These are phyloP conservation scores for Eimeria praecox DNA, from an alignment of 169 alveolate genomes.

Conservation along the genomic window DNA sequence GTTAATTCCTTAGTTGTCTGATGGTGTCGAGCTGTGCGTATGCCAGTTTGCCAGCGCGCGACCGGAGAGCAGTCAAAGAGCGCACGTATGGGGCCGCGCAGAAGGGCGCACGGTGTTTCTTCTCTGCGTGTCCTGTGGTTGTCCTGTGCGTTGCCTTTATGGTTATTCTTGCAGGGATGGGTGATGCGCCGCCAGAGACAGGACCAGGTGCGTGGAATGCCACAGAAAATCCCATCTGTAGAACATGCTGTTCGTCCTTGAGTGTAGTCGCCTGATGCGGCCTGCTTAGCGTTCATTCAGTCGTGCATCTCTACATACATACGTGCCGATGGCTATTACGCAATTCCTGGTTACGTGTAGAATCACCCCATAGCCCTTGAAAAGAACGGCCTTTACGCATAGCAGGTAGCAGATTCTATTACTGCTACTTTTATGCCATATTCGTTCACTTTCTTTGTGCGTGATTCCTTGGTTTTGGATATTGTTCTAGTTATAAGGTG, in stretches of 20 bases:
- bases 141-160: neutral
- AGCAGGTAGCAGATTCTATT: neutral
- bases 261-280: neutral
- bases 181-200: neutral
- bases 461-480: too few relatives aligned
- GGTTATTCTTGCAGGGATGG: neutral
- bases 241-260: neutral
- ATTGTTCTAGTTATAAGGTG: too few relatives aligned
- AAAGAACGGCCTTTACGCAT: neutral
- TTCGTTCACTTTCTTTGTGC: too few relatives aligned
- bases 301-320: neutral
- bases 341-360: neutral
- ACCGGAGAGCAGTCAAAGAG: neutral
- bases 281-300: neutral
- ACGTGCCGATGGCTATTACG: neutral
- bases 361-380: neutral
- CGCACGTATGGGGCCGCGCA: neutral
- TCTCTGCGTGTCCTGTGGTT: neutral
- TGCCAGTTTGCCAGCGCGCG: neutral
- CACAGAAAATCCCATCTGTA: neutral
- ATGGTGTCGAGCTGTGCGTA: neutral
- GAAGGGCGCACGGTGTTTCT: neutral
- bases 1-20: neutral
- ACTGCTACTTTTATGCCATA: too few relatives aligned
- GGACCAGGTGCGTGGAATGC: neutral